Conservation (phyloP, 768 basidiomycete genomes). For the Boletus vinaceobasis region DNA sequence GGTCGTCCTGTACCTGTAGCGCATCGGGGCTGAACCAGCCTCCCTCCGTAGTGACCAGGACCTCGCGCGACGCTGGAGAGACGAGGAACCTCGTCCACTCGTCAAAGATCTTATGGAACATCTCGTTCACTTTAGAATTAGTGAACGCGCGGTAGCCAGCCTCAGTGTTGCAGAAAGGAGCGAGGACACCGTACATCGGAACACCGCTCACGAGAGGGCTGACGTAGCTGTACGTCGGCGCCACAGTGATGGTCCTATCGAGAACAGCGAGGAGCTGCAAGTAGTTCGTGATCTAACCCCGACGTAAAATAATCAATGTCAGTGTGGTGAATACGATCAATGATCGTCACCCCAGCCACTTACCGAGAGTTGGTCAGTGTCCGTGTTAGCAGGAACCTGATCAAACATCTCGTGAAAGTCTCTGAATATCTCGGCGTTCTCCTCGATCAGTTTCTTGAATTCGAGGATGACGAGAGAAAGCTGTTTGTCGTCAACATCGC, state of each 20-base stretch:
- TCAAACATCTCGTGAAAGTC: constrained; percentile 27
- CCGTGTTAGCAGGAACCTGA: background rate
- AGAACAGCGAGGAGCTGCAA: constrained; percentile 9
- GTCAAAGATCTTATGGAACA: constrained; percentile 19
- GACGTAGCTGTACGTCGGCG: constrained; percentile 14
- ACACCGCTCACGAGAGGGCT: constrained; percentile 9
- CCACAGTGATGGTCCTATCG: constrained; percentile 13
- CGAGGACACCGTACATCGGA: constrained; percentile 22
- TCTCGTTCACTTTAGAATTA: constrained; percentile 41
- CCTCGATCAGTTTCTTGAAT: constrained; percentile 25
- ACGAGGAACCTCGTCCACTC: constrained; percentile 48
- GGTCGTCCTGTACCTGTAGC: background rate
- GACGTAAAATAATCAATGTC: background rate
- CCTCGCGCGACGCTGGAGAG: constrained; percentile 40
- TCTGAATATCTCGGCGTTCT: constrained; percentile 17
- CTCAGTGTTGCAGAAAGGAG: constrained; percentile 22
- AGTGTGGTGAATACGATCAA: too few relatives aligned
- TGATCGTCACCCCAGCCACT: background rate
- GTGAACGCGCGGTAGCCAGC: constrained; percentile 23
- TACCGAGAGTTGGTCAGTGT: background rate
- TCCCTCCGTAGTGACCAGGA: constrained; percentile 35
- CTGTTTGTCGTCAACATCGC: constrained; percentile 4
- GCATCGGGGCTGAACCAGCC: constrained; percentile 50
- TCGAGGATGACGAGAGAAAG: constrained; percentile 16
- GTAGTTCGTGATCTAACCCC: constrained; percentile 1